Evolutionary conservation across 176 grass and related monocot genomes (phyloP).

Genomic region (Elymus sibiricus): DNA sequence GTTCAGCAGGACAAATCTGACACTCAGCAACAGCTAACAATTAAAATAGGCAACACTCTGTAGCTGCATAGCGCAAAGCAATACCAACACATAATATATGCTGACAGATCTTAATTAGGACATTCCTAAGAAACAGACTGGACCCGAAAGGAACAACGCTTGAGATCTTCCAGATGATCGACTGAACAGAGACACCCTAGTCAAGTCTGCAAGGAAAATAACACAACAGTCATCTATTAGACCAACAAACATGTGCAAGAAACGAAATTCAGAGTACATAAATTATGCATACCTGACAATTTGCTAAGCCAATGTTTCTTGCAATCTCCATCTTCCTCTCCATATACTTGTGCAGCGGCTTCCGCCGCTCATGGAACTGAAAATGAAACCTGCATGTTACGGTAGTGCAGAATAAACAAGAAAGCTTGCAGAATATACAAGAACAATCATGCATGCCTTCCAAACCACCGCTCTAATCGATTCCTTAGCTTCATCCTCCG

Average conservation of each 20-base stretch:
- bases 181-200: too few relatives aligned
- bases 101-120: background rate
- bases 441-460: background rate
- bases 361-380: background rate
- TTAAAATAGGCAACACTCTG: background rate
- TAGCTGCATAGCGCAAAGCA: background rate
- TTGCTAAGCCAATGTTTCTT: background rate
- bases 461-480: background rate
- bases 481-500: background rate
- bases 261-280: too few relatives aligned
- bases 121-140: background rate
- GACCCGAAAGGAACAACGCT: background rate
- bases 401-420: background rate
- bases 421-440: background rate
- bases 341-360: background rate
- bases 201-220: too few relatives aligned
- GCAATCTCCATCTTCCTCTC: background rate
- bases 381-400: background rate
- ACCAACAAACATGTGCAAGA: too few relatives aligned
- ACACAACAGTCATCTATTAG: too few relatives aligned
- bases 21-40: too few relatives aligned
- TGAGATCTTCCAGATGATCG: too few relatives aligned
- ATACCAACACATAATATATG: background rate
- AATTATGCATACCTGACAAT: too few relatives aligned
- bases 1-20: background rate